Percentiles rank a stretch among this genome's conserved stretches.
phyloP scores from a whole-genome alignment of 2,329 filamentous ascomycete genomes.

The Trichoderma sp. region DNA sequence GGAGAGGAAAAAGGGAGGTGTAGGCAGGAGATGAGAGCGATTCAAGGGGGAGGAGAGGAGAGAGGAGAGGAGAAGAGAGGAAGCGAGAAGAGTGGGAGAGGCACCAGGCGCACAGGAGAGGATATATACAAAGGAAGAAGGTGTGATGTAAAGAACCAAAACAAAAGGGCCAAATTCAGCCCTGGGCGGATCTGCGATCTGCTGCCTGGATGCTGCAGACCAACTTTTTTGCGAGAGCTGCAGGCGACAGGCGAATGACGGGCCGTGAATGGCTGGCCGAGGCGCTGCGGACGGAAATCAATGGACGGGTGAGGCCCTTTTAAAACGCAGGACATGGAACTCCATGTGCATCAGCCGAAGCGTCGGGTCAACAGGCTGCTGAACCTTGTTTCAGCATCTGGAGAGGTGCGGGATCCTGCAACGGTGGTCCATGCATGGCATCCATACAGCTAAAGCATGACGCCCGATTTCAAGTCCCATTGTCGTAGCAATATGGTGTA shows the following conservation, averaged over 20 bases:
- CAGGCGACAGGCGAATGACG: conserved; percentile 12
- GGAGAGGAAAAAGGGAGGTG: background rate
- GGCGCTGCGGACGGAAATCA: background rate
- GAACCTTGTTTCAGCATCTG: conserved; percentile 22
- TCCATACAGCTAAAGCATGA: background rate
- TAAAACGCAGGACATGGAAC: conserved; percentile 2
- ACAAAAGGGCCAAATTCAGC: conserved; percentile 1
- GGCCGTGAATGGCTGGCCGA: background rate
- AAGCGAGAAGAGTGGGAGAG: background rate
- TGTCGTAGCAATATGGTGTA: background rate
- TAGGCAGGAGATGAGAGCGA: background rate
- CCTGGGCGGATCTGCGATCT: conserved; percentile 20
- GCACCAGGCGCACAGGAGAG: background rate
- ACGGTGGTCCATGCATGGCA: background rate
- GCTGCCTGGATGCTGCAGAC: conserved; percentile 19
- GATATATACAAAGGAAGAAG: background rate
- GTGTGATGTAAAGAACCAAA: background rate
- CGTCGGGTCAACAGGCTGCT: conserved; percentile 11
- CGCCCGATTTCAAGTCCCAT: background rate
- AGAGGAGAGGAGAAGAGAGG: background rate
- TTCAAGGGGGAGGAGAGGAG: background rate
- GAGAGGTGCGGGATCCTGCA: conserved; percentile 10
- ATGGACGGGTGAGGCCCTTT: conserved; percentile 13
- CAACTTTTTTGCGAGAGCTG: background rate
- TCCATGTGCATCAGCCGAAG: conserved; percentile 17